These are phyloP conservation scores for Rosa persica DNA, from an alignment of 306 rosid genomes.

Conservation along the genomic window DNA sequence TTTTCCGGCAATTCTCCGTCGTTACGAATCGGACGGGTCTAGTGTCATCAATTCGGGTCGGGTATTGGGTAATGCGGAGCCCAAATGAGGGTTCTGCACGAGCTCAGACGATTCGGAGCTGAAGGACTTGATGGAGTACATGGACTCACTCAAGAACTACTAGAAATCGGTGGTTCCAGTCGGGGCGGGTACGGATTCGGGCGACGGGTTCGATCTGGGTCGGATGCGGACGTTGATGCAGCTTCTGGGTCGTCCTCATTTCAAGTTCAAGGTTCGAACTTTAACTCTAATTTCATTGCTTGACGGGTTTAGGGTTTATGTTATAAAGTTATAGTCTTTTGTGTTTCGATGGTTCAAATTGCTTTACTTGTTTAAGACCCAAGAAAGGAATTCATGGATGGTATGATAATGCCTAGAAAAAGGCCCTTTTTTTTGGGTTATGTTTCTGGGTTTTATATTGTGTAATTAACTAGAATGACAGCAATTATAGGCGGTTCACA, in stretches of 20 bases:
- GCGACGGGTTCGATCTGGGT: conserved; percentile 69
- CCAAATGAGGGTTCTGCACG: conserved; percentile 34
- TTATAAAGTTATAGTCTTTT: neutral
- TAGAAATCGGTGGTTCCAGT: conserved; percentile 83
- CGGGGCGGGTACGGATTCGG: conserved; percentile 79
- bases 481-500: conserved; percentile 45
- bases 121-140: conserved; percentile 55
- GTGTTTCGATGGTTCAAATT: neutral
- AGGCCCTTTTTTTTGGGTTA: too few relatives aligned
- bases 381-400: neutral
- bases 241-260: conserved; percentile 74
- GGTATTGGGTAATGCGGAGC: conserved; percentile 2
- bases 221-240: conserved; percentile 72
- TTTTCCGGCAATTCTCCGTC: conserved; percentile 19
- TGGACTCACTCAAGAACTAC: conserved; percentile 67
- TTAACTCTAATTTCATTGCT: neutral
- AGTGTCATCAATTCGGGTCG: conserved; percentile 9
- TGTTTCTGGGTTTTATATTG: neutral
- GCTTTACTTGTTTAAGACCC: neutral
- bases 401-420: too few relatives aligned
- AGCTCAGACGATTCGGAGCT: conserved; percentile 49
- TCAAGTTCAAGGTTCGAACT: conserved; percentile 61
- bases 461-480: conserved; percentile 26
- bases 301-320: neutral
- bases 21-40: conserved; percentile 10